Conservation (phyloP, 2,329 filamentous ascomycete species). For the Sarocladium oryzae region DNA sequence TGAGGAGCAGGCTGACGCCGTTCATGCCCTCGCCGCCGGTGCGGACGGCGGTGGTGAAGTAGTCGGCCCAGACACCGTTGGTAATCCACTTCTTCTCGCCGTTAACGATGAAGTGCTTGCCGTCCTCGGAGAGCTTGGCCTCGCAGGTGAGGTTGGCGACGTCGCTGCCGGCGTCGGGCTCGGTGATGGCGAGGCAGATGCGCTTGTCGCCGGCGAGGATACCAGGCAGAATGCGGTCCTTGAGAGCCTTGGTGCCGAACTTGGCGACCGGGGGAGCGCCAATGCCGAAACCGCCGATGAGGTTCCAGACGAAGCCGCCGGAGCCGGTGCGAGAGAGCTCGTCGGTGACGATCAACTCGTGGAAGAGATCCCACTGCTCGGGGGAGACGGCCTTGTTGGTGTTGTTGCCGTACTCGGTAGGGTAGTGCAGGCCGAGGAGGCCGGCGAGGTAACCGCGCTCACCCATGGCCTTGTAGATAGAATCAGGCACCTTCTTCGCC, state of each 20-base stretch:
- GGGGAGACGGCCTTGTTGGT: slow-evolving; percentile 70
- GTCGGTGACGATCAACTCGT: slow-evolving; percentile 90
- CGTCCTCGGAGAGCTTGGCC: slow-evolving; percentile 88
- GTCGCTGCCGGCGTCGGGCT: slow-evolving; percentile 90
- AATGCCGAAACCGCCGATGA: slow-evolving; percentile 95
- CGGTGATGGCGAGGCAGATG: slow-evolving; percentile 95
- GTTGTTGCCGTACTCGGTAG: slow-evolving; percentile 63
- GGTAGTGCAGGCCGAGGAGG: slow-evolving; percentile 78
- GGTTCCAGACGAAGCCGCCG: slow-evolving; percentile 93
- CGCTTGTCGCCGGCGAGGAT: slow-evolving; percentile 91
- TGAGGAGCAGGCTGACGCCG: slow-evolving; percentile 82
- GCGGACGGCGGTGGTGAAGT: slow-evolving; percentile 82
- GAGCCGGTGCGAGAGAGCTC: slow-evolving; percentile 85
- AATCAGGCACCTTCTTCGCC: slow-evolving; percentile 78
- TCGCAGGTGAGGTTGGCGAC: slow-evolving; percentile 94
- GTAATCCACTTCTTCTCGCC: slow-evolving; percentile 99
- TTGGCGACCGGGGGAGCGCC: slow-evolving; percentile 87
- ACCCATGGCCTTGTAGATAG: slow-evolving; percentile 94
- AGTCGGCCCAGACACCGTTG: slow-evolving; percentile 88
- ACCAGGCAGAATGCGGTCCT: slow-evolving; percentile 81
- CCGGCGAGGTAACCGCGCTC: slow-evolving; percentile 90
- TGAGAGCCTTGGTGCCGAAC: slow-evolving; percentile 78
- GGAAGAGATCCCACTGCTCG: slow-evolving; percentile 97
- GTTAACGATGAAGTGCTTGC: slow-evolving; percentile 99
- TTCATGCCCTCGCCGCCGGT: slow-evolving; percentile 89